A percentile compares a stretch with the other conserved stretches of the same genome.
Conservation (phyloP, 106 monocot genomes). For the Dactylorhiza incarnata region DNA sequence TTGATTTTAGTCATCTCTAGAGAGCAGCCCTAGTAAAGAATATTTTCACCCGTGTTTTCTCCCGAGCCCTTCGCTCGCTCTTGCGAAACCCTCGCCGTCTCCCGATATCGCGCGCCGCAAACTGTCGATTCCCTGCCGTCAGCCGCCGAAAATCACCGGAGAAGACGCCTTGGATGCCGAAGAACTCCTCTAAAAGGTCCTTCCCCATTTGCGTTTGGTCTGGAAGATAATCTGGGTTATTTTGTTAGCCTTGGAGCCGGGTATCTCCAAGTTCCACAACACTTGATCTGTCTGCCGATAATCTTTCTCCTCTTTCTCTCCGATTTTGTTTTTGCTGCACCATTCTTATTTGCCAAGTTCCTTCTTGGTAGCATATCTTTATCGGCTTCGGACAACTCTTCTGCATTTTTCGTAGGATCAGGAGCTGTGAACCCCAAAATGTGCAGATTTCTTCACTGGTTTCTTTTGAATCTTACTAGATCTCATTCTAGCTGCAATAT, state of each 20-base stretch:
- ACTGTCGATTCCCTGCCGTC: no score
- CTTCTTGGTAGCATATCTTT: conserved; percentile 11
- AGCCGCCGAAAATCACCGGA: no score
- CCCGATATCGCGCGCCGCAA: no score
- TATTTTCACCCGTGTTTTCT: no score
- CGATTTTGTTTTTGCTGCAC: not conserved
- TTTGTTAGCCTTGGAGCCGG: not conserved
- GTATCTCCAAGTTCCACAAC: not conserved
- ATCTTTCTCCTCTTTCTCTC: conserved; percentile 11
- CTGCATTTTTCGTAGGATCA: not conserved
- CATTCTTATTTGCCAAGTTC: not conserved
- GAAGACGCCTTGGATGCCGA: no score
- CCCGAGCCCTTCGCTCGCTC: no score
- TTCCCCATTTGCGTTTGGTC: no score
- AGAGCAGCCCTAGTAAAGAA: no score
- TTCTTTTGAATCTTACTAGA: conserved; percentile 38
- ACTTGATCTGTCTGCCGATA: conserved; percentile 7
- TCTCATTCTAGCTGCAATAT: not conserved
- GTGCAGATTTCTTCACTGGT: conserved; percentile 15
- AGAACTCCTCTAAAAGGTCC: no score
- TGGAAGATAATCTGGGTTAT: no score
- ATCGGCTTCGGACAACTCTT: not conserved
- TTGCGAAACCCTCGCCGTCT: no score
- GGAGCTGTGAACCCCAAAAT: conserved; percentile 15
- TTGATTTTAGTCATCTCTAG: no score